These are phyloP conservation scores for Colletotrichum eremochloae DNA, from an alignment of 2,329 filamentous ascomycete genomes.

Conservation along the genomic window DNA sequence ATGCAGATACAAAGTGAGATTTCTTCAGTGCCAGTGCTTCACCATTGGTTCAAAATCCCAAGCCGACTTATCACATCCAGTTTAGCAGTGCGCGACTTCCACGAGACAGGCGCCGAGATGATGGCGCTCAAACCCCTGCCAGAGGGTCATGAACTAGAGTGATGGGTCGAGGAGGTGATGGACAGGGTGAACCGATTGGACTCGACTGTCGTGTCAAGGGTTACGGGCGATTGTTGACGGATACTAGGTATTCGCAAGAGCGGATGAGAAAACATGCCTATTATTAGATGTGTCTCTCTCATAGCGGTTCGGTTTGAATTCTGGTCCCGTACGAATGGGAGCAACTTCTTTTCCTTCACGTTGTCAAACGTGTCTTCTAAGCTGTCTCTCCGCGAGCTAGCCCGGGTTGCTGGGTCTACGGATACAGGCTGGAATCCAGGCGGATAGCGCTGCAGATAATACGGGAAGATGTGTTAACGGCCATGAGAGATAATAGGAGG, in stretches of 20 bases:
- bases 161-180: conserved; percentile 16
- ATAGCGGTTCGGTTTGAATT: not conserved
- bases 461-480: conserved; percentile 1
- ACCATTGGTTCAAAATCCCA: conserved; percentile 30
- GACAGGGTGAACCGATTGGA: conserved; percentile 24
- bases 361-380: not conserved
- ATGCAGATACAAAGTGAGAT: conserved; percentile 28
- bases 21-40: conserved; percentile 30
- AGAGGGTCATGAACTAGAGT: conserved; percentile 5
- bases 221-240: conserved; percentile 17
- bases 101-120: conserved; percentile 10
- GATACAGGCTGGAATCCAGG: not conserved
- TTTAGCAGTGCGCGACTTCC: conserved; percentile 18
- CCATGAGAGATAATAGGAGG: conserved; percentile 22
- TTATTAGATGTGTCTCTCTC: conserved; percentile 13
- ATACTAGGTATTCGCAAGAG: not conserved
- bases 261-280: conserved; percentile 1
- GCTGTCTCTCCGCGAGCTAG: conserved; percentile 11
- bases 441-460: not conserved
- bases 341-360: not conserved
- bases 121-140: conserved; percentile 5
- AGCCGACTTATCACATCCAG: conserved; percentile 20
- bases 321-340: not conserved
- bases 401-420: not conserved
- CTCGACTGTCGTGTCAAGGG: conserved; percentile 16